Evolutionary conservation across 163 green algal genomes (phyloP), one percentile per base, ranked within the genome.

Genomic region (Volvox carteri): DNA sequence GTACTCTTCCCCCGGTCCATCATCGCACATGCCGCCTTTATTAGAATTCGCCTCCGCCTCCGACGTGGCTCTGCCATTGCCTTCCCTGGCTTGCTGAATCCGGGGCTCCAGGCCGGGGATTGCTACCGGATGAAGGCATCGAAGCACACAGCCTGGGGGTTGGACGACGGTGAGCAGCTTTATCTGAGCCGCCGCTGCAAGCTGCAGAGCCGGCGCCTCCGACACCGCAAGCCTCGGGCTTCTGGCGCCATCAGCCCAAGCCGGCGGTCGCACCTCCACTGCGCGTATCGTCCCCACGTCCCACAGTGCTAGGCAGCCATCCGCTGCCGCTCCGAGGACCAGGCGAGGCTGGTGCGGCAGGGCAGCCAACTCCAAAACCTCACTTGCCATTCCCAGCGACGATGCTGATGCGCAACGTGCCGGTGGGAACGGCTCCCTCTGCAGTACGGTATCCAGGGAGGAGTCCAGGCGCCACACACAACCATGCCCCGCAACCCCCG

Each of bases 261-360:
- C 21, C 48, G 48, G 50, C 44, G 60, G 41, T 35, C 33, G 46
- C 65, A 42, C 14, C 37, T 16, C 46, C 67, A 4, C 52, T 12
- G 42, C 58, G 19, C 52, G 58, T n/a, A 12, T 19, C 16, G 19
- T 33, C 41, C 80, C 80, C 48, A 81, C 83, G 16, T 88, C 68
- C 83, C 83, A 88, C 50, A 88, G 48, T 37, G 35, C 83, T 14
- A 88, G 30, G 68, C 83, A 60, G 35, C 83, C 67, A 67, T 88
- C 83, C 0, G 83, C 77, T 37, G 37, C 67, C n/a, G 50, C 46
- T 23, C 83, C 83, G 19, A 88, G 68, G 42, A 88, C 7, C 68
- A 81, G 83, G 18, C 39, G 35, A 6, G 67, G 50, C 16, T 23
- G 4, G 48, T 75, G 12, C 9, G 68, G 67, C 68, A 88, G 68